Evolutionary conservation across 2,329 filamentous ascomycete genomes (phyloP).

Genomic region (Aspergillus quadrilineatus): DNA sequence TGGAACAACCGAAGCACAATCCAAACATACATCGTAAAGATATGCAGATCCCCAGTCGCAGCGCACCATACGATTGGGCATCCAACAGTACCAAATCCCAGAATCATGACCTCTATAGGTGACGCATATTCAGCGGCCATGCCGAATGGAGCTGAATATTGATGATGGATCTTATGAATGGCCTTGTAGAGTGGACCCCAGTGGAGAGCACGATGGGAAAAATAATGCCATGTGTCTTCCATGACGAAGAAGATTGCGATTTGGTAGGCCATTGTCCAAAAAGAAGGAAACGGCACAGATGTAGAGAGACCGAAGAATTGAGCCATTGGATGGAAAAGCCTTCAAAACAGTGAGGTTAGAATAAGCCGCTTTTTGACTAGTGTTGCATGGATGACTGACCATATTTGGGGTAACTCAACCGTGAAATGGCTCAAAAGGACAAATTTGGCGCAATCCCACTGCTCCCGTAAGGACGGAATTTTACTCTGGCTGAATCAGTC

Average conservation of each 20-base stretch:
- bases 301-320: conserved; percentile 88
- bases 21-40: conserved; percentile 97
- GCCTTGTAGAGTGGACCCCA: conserved; percentile 93
- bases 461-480: conserved; percentile 87
- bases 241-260: conserved; percentile 92
- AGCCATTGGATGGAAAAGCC: conserved; percentile 93
- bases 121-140: conserved; percentile 96
- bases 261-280: conserved; percentile 85
- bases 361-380: background rate
- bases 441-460: conserved; percentile 89
- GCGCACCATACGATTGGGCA: conserved; percentile 80
- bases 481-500: conserved; percentile 59
- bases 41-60: conserved; percentile 82
- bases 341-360: conserved; percentile 23
- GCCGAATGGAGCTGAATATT: conserved; percentile 96
- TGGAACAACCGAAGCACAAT: conserved; percentile 91
- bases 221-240: conserved; percentile 99
- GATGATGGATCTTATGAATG: conserved; percentile 99
- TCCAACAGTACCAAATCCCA: conserved; percentile 82
- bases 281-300: conserved; percentile 81
- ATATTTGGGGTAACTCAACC: conserved; percentile 96
- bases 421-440: conserved; percentile 96
- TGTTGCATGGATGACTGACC: conserved; percentile 49
- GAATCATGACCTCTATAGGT: conserved; percentile 92
- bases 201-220: conserved; percentile 88